Conservation (phyloP, 2,329 filamentous ascomycete species). For the Coniosporium tulheliwenetii region DNA sequence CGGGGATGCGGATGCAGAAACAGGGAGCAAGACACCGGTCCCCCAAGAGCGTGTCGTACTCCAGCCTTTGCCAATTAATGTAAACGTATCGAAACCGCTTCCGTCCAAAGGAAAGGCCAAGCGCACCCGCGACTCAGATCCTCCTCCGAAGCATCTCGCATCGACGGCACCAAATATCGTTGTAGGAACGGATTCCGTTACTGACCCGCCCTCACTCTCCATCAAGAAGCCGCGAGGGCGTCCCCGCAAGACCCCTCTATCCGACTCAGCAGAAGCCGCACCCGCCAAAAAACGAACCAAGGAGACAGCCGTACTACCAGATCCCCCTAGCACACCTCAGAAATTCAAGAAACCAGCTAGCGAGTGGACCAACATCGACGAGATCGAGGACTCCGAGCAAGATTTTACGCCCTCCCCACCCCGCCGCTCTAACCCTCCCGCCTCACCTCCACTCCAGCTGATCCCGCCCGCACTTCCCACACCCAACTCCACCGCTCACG, state of each 20-base stretch:
- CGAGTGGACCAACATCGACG: slow-evolving; percentile 1
- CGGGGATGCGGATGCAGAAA: too few species aligned
- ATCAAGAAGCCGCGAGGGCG: slow-evolving; percentile 8
- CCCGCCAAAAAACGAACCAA: neutral
- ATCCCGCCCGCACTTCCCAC: slow-evolving; percentile 6
- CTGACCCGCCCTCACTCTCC: too few species aligned
- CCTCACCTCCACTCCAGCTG: slow-evolving; percentile 6
- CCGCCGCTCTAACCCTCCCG: slow-evolving; percentile 10
- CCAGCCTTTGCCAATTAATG: too few species aligned
- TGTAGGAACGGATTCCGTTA: neutral
- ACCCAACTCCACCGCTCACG: neutral
- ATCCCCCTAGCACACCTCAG: neutral
- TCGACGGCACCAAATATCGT: neutral
- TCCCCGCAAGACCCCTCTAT: slow-evolving; percentile 6
- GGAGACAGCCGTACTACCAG: neutral
- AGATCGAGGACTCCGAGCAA: slow-evolving; percentile 16
- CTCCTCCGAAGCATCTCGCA: too few species aligned
- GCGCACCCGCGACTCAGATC: too few species aligned
- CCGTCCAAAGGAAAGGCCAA: too few species aligned
- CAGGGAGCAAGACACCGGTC: too few species aligned
- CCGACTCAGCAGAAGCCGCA: neutral
- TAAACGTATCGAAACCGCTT: too few species aligned
- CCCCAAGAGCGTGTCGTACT: too few species aligned
- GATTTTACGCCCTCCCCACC: slow-evolving; percentile 15
- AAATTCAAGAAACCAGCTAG: neutral